These are phyloP conservation scores for Pichia exigua DNA, from an alignment of 805 yeast species.

Conservation along the genomic window DNA sequence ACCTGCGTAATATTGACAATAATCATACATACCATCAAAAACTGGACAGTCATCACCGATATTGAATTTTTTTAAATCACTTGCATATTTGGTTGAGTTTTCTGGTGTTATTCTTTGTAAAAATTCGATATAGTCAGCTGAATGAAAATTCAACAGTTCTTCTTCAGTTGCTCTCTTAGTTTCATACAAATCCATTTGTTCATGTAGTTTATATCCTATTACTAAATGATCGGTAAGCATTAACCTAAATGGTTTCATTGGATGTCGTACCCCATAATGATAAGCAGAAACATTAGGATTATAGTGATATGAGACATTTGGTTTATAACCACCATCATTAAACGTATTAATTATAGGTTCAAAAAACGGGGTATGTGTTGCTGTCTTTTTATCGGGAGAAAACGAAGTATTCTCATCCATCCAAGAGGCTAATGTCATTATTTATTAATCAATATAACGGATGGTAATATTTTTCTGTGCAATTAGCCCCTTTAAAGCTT, in stretches of 20 bases:
- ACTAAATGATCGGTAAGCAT: slow-evolving; percentile 92
- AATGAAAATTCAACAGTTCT: slow-evolving; percentile 76
- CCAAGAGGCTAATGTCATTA: slow-evolving; percentile 14
- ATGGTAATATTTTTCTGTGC: background rate
- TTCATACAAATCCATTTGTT: slow-evolving; percentile 80
- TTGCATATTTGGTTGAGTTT: slow-evolving; percentile 49
- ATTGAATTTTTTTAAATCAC: slow-evolving; percentile 61
- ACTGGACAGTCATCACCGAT: slow-evolving; percentile 94
- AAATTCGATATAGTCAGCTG: slow-evolving; percentile 79
- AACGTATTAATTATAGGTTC: slow-evolving; percentile 34
- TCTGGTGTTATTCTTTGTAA: slow-evolving; percentile 72
- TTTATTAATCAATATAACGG: background rate
- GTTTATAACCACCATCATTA: slow-evolving; percentile 34
- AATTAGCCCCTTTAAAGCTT: background rate
- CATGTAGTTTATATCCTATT: slow-evolving; percentile 74
- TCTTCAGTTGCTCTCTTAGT: slow-evolving; percentile 78
- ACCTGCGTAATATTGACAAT: slow-evolving; percentile 82
- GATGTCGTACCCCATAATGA: slow-evolving; percentile 90
- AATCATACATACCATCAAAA: slow-evolving; percentile 91
- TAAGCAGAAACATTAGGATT: slow-evolving; percentile 73
- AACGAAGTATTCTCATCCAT: slow-evolving; percentile 23
- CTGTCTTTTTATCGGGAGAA: slow-evolving; percentile 21
- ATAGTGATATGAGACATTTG: slow-evolving; percentile 79
- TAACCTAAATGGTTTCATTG: slow-evolving; percentile 96
- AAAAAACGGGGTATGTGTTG: slow-evolving; percentile 36